Conservation (phyloP, 2,329 filamentous ascomycete species). For the Aspergillus ochraceoroseus region DNA sequence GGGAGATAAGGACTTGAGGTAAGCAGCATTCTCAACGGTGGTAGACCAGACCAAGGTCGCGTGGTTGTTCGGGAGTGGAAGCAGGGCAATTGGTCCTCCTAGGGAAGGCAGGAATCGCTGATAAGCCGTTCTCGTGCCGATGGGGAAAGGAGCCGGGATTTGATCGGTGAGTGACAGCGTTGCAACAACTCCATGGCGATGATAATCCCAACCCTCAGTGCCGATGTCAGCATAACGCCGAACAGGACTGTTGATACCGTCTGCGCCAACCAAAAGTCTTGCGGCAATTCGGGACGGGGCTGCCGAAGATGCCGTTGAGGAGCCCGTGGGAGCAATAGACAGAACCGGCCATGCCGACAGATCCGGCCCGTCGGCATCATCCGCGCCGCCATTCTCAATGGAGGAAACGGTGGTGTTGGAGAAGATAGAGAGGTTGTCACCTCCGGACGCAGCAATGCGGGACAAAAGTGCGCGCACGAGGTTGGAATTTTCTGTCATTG, state of each 20-base stretch:
- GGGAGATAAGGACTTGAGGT: slow-evolving; percentile 68
- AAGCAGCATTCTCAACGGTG: slow-evolving; percentile 69
- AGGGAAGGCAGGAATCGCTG: slow-evolving; percentile 85
- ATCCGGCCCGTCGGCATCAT: slow-evolving; percentile 63
- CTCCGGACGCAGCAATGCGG: slow-evolving; percentile 64
- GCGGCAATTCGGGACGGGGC: slow-evolving; percentile 61
- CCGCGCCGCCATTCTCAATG: slow-evolving; percentile 73
- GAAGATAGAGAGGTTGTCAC: slow-evolving; percentile 58
- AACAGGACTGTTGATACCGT: slow-evolving; percentile 92
- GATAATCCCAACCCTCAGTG: slow-evolving; percentile 89
- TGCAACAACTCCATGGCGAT: slow-evolving; percentile 83
- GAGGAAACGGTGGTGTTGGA: slow-evolving; percentile 71
- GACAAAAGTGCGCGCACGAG: slow-evolving; percentile 71
- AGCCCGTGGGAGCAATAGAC: slow-evolving; percentile 56
- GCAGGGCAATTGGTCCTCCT: slow-evolving; percentile 76
- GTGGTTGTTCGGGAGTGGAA: slow-evolving; percentile 77
- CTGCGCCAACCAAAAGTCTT: slow-evolving; percentile 82
- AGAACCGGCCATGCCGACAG: slow-evolving; percentile 84
- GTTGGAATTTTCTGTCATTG: slow-evolving; percentile 95
- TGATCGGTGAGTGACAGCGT: slow-evolving; percentile 65
- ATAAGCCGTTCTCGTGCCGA: slow-evolving; percentile 68
- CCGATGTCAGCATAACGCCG: slow-evolving; percentile 81
- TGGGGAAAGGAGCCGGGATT: slow-evolving; percentile 28
- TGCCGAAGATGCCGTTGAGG: slow-evolving; percentile 21
- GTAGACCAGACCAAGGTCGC: slow-evolving; percentile 94